These are phyloP conservation scores for Kalaharituber pfeilii DNA, from an alignment of 2,329 filamentous ascomycete genomes.

Conservation along the genomic window DNA sequence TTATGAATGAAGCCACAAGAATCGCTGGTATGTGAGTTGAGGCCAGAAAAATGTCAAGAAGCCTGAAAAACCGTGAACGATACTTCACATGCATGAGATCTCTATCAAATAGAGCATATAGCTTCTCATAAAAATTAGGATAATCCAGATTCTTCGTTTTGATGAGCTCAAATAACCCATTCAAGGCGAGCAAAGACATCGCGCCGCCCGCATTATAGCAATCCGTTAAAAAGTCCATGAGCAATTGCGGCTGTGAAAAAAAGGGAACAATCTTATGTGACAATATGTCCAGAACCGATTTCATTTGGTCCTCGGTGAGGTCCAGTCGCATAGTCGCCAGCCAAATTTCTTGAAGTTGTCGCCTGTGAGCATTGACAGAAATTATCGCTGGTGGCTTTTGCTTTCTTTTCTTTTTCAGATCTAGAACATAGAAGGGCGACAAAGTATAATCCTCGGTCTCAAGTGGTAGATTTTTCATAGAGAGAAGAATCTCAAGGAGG, in stretches of 20 bases:
- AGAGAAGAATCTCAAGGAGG: constrained; percentile 44
- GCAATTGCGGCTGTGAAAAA: constrained; percentile 71
- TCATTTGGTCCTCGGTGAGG: constrained; percentile 56
- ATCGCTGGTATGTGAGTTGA: constrained; percentile 85
- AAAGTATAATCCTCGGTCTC: constrained; percentile 45
- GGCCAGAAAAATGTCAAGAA: constrained; percentile 74
- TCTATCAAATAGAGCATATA: constrained; percentile 79
- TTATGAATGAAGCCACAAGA: constrained; percentile 89
- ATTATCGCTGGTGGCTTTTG: constrained; percentile 8
- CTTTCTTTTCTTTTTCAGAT: constrained; percentile 7
- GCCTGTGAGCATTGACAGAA: constrained; percentile 36
- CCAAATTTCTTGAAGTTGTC: constrained; percentile 73
- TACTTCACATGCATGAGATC: constrained; percentile 85
- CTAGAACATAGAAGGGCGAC: constrained; percentile 43
- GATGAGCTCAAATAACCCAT: constrained; percentile 88
- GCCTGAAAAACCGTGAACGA: constrained; percentile 78
- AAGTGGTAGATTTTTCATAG: constrained; percentile 50
- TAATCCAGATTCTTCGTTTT: constrained; percentile 90
- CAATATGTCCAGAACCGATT: constrained; percentile 57
- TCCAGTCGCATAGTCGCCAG: constrained; percentile 52
- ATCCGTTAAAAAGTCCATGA: constrained; percentile 94
- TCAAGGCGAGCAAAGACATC: constrained; percentile 71
- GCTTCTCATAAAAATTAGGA: constrained; percentile 77
- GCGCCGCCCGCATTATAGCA: constrained; percentile 77
- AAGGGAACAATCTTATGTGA: constrained; percentile 67